A percentile compares a stretch with the other conserved stretches of the same genome.
Conservation (phyloP, 169 alveolate genomes). For the Eimeria zaria region DNA sequence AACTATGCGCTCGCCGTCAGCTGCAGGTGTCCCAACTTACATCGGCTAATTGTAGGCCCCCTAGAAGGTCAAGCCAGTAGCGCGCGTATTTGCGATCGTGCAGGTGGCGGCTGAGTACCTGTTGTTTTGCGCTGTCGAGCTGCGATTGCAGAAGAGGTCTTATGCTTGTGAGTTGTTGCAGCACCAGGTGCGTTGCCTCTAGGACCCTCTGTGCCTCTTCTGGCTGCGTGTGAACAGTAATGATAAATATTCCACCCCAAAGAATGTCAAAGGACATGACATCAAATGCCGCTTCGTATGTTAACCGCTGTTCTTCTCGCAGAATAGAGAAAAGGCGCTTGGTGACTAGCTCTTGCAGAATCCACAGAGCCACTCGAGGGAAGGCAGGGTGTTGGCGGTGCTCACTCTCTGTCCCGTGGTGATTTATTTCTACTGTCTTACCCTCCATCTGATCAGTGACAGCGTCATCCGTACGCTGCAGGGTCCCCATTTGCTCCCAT, state of each 20-base stretch:
- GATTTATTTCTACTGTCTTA: neutral
- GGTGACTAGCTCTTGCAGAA: slow-evolving; percentile 77
- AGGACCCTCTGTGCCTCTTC: slow-evolving; percentile 73
- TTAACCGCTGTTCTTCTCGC: slow-evolving; percentile 92
- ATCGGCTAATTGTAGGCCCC: slow-evolving; percentile 73
- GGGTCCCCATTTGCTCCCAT: slow-evolving; percentile 52
- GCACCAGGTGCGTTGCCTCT: slow-evolving; percentile 65
- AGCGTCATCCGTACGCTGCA: slow-evolving; percentile 19
- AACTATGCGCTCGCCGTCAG: neutral
- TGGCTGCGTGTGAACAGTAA: slow-evolving; percentile 91
- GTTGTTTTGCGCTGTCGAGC: slow-evolving; percentile 80
- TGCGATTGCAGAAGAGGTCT: slow-evolving; percentile 77
- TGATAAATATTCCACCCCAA: slow-evolving; percentile 90
- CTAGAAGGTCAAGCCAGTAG: slow-evolving; percentile 83
- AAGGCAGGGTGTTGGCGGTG: slow-evolving; percentile 82
- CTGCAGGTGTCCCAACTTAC: slow-evolving; percentile 13
- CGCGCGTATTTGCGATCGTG: slow-evolving; percentile 77
- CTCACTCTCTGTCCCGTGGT: slow-evolving; percentile 1
- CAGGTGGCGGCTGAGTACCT: slow-evolving; percentile 61
- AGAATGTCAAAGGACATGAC: slow-evolving; percentile 91
- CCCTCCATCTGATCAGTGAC: neutral
- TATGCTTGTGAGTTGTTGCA: slow-evolving; percentile 66
- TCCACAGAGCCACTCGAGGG: slow-evolving; percentile 81
- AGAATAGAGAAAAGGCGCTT: slow-evolving; percentile 84
- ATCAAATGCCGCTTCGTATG: slow-evolving; percentile 93